Conservation (phyloP, 495 filamentous ascomycete species). For the Baudoinia panamericana region DNA sequence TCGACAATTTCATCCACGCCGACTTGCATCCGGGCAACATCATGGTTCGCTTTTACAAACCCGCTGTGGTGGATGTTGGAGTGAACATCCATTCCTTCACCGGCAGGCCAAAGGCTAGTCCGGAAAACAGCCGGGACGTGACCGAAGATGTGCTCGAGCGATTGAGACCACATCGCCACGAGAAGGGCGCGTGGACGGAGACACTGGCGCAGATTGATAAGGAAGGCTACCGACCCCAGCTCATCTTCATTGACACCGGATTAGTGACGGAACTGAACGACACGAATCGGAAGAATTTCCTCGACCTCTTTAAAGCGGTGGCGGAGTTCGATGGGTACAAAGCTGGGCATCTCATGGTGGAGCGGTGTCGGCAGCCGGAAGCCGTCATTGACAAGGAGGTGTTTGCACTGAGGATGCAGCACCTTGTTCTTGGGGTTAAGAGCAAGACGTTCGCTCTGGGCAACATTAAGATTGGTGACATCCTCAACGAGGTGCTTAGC, state of each 20-base stretch:
- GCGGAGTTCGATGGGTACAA: conserved; percentile 96
- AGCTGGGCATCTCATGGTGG: conserved; percentile 90
- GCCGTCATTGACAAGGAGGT: conserved; percentile 77
- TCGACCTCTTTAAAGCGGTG: conserved; percentile 89
- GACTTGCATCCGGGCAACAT: conserved; percentile 98
- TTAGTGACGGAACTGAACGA: conserved; percentile 89
- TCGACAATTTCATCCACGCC: conserved; percentile 98
- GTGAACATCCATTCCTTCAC: conserved; percentile 37
- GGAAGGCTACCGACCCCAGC: conserved; percentile 84
- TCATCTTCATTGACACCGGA: conserved; percentile 96
- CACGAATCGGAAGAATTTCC: conserved; percentile 76
- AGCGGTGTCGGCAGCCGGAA: conserved; percentile 81
- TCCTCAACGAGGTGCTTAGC: conserved; percentile 72
- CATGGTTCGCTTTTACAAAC: conserved; percentile 97
- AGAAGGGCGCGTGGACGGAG: conserved; percentile 51
- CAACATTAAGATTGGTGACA: conserved; percentile 91
- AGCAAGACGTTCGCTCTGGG: conserved; percentile 80
- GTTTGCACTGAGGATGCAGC: conserved; percentile 93
- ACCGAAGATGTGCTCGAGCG: conserved; percentile 74
- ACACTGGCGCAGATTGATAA: conserved; percentile 67
- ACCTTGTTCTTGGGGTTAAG: conserved; percentile 82
- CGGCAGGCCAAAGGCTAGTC: conserved; percentile 15
- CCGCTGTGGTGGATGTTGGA: conserved; percentile 46
- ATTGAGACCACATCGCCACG: conserved; percentile 55
- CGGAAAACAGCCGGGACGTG: conserved; percentile 46